Conservation (phyloP, 1,139 yeast species). For the Saccharomyces hybrid region DNA sequence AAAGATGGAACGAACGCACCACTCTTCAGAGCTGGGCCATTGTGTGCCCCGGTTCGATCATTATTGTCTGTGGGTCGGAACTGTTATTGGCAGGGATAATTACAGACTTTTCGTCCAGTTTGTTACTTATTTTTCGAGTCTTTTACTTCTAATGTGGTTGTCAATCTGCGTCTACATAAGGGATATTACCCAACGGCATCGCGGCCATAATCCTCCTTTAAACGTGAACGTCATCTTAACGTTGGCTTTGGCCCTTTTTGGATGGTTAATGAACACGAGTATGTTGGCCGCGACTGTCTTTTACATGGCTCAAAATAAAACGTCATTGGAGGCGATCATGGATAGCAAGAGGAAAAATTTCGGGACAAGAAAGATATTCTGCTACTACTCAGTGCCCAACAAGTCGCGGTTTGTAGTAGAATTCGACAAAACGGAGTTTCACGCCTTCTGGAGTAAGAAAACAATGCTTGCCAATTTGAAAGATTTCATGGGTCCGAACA, state of each 20-base stretch:
- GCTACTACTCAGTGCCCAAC: constrained; percentile 5
- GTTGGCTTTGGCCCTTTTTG: constrained; percentile 37
- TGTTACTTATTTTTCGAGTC: constrained; percentile 33
- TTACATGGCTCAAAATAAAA: constrained; percentile 39
- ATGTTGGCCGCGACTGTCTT: constrained; percentile 36
- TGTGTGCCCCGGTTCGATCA: constrained; percentile 61
- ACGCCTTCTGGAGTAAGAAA: constrained; percentile 18
- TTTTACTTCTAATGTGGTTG: constrained; percentile 32
- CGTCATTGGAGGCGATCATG: constrained; percentile 38
- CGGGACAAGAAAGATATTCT: constrained; percentile 1
- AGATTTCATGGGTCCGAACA: constrained; percentile 19
- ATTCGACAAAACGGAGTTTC: constrained; percentile 1
- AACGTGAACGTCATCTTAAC: constrained; percentile 44
- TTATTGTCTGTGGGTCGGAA: constrained; percentile 57
- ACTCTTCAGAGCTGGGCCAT: constrained; percentile 39
- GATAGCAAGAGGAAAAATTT: constrained; percentile 14
- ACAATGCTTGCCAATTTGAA: constrained; percentile 13
- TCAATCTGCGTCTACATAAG: constrained; percentile 28
- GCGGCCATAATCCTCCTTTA: constrained; percentile 22
- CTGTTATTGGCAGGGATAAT: constrained; percentile 49
- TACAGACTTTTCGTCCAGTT: constrained; percentile 47
- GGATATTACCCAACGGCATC: constrained; percentile 29
- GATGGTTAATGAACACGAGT: constrained; percentile 38
- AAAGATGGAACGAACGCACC: constrained; percentile 49
- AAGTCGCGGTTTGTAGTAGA: constrained; percentile 22